Conservation (phyloP, 805 yeast species). For the Candida piceae region DNA sequence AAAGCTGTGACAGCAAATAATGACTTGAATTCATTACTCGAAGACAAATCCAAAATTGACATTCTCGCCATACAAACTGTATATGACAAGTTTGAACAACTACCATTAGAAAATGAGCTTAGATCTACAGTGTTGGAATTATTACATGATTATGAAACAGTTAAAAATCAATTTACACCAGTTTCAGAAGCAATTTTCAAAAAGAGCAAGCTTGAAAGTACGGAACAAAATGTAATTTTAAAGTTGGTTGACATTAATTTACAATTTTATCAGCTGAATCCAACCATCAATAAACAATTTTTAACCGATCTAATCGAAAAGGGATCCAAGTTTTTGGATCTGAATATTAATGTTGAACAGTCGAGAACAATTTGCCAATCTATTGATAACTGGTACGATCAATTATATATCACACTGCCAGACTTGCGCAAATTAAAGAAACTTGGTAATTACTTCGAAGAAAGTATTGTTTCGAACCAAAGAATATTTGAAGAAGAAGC, state of each 20-base stretch:
- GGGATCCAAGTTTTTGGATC: conserved; percentile 8
- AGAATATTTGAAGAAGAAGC: conserved; percentile 14
- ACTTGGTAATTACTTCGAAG: conserved; percentile 9
- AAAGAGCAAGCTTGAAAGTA: conserved; percentile 1
- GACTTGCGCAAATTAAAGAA: conserved; percentile 10
- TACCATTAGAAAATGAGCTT: conserved; percentile 12
- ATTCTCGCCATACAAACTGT: conserved; percentile 6
- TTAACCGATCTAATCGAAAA: conserved; percentile 9
- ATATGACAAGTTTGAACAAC: conserved; percentile 9
- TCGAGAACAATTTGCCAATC: conserved; percentile 6
- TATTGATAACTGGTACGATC: conserved; percentile 13
- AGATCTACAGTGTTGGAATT: conserved; percentile 56
- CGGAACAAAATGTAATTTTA: conserved; percentile 15
- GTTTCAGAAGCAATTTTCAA: conserved; percentile 6
- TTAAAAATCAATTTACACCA: conserved; percentile 29
- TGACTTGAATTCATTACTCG: conserved; percentile 4
- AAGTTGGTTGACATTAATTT: conserved; percentile 10
- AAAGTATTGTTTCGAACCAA: conserved; percentile 8
- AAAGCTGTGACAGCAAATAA: conserved; percentile 13
- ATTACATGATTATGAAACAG: conserved; percentile 70
- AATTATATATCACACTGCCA: conserved; percentile 9
- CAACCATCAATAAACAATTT: conserved; percentile 3
- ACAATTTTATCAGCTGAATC: conserved; percentile 5
- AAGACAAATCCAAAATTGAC: conserved; percentile 1
- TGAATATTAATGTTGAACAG: conserved; percentile 4